phyloP scores from a whole-genome alignment of 169 alveolate genomes.

The Besnoitia besnoiti region DNA sequence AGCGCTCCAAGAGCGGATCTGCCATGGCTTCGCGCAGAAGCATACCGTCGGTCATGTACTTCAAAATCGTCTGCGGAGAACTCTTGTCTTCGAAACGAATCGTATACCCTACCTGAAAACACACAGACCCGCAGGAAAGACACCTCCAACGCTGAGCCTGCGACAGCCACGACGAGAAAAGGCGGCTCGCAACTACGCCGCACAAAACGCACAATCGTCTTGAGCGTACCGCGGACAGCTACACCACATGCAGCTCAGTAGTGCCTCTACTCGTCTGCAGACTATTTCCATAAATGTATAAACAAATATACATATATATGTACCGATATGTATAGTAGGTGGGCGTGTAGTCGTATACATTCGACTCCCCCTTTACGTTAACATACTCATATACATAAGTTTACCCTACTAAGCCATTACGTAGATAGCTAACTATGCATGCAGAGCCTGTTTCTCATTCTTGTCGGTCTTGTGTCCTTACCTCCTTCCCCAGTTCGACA shows the following conservation, averaged over 20 bases:
- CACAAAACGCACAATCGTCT: background rate
- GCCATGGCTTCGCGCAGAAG: constrained; percentile 95
- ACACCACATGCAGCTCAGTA: too few species aligned
- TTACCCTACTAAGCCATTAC: too few species aligned
- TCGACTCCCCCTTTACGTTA: too few species aligned
- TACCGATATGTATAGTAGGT: too few species aligned
- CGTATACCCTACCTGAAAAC: constrained; percentile 85
- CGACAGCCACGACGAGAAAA: background rate
- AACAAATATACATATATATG: too few species aligned
- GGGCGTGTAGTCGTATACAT: too few species aligned
- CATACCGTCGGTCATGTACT: constrained; percentile 99
- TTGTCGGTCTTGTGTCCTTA: background rate
- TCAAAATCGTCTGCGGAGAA: constrained; percentile 93
- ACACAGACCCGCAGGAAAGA: constrained; percentile 98
- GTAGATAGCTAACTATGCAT: too few species aligned
- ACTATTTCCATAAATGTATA: too few species aligned
- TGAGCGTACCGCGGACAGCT: too few species aligned
- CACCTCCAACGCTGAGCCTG: constrained; percentile 92
- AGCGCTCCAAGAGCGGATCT: constrained; percentile 90
- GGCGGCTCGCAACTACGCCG: background rate
- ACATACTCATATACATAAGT: too few species aligned
- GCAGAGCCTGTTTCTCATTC: too few species aligned
- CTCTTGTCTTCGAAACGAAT: constrained; percentile 95
- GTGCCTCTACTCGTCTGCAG: too few species aligned
- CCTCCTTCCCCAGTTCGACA: constrained; percentile 80